Base-by-base conservation (phyloP, 192 early-diverging fungal genomes). In the Backusella psychrophila region DNA sequence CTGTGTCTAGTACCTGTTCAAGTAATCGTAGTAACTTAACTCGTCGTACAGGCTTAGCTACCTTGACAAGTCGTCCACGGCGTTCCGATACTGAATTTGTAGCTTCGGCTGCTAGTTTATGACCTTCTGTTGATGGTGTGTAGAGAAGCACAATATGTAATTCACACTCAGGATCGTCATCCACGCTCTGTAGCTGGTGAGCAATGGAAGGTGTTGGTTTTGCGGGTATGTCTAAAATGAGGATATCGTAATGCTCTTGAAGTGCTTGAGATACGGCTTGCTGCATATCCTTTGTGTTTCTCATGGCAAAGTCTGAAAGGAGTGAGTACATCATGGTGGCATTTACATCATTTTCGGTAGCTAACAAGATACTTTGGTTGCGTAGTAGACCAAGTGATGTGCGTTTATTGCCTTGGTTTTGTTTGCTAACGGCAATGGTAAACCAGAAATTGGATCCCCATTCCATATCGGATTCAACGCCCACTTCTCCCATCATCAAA, bases 401-500 rank as follows among this genome's bases (percentile, higher is more conserved):
- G 17, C 21, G 21, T 23, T 19, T 59, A 42, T 31, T 39, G 23
- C 4, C 15, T 74, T 31, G 33, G 2, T 15, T 82, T 74, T 15
- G 72, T 29, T 11, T 75, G 23, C 19, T 70, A 38, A 83, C 83
- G 6, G 76, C 71, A 19, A 87, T 77, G 26, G 78, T 78, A 59
- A 88, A 88, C 80, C 84, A 87, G 53, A 88, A 88, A 3, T 78
- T 86, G 9, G 87, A 88, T 1, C 87, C 87, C 26, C 80, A 68
- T 2, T 75, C 75, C 19, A 59, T 67, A 12, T 81, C 72, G 38
- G 85, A 85, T n/a, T 38, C 71, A 6, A 86, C 81, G n/a, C 82
- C 80, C 11, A 89, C 81, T 2, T 72, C 67, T 23, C 91, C 91
- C 56, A 83, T 85, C 90, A 91, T 91, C 42, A 91, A 65, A 38